Evolutionary conservation across 352 stramenopile species (phyloP).

Genomic region (Globisporangium emineosum): DNA sequence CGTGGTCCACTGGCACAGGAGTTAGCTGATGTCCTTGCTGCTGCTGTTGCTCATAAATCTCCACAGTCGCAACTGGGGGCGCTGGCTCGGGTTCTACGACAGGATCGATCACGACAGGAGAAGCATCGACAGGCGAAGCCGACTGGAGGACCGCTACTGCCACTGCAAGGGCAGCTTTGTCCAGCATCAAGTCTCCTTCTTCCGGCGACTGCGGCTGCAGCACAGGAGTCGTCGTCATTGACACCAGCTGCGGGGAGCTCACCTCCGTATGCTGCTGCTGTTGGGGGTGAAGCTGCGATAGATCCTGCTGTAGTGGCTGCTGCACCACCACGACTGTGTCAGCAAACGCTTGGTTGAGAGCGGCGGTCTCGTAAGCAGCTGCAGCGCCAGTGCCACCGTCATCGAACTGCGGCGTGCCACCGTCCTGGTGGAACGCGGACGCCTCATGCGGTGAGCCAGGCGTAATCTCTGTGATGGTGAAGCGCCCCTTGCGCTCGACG

Average conservation of each 20-base stretch:
- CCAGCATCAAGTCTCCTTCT: background rate
- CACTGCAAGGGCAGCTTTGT: background rate
- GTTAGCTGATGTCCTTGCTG: background rate
- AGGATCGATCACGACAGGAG: background rate
- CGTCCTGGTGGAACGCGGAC: constrained; percentile 24
- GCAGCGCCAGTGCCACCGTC: background rate
- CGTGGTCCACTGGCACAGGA: background rate
- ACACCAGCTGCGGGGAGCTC: background rate
- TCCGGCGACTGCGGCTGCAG: background rate
- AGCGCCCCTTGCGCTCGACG: constrained; percentile 73
- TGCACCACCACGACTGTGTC: background rate
- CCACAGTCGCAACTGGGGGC: background rate
- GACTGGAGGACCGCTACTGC: background rate
- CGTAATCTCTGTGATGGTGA: constrained; percentile 81
- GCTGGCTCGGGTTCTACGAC: constrained; percentile 12
- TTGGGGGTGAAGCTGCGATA: background rate
- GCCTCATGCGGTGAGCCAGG: constrained; percentile 47
- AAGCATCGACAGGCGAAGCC: background rate
- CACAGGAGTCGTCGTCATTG: background rate
- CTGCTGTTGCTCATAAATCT: background rate
- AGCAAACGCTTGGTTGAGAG: background rate
- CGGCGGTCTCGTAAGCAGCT: background rate
- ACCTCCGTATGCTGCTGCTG: background rate
- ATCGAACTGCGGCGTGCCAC: background rate
- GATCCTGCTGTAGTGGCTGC: background rate